Evolutionary conservation across 2,329 filamentous ascomycete species (phyloP).

Genomic region (Botrytis medusae): DNA sequence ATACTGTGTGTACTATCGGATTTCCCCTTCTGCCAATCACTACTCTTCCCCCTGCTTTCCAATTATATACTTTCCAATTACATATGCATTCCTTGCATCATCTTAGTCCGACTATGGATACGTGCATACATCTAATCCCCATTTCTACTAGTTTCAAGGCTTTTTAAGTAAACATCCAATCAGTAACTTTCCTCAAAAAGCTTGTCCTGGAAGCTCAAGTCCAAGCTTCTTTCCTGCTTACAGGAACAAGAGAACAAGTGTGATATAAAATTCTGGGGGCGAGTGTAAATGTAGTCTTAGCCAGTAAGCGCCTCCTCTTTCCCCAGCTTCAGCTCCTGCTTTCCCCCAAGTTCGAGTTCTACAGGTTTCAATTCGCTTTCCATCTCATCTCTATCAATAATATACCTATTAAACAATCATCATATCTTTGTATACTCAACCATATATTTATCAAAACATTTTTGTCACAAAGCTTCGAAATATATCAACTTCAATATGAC

Average conservation of each 20-base stretch:
- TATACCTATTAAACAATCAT: background rate
- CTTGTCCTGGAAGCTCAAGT: constrained; percentile 8
- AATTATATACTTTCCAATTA: background rate
- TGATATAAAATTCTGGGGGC: background rate
- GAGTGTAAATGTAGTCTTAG: constrained; percentile 11
- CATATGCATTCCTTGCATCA: constrained; percentile 17
- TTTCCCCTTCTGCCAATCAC: background rate
- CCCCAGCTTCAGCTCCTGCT: constrained; percentile 8
- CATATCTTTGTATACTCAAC: background rate
- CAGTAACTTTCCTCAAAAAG: constrained; percentile 3
- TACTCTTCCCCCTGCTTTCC: background rate
- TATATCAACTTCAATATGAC: constrained; percentile 24
- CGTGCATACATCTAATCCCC: constrained; percentile 1
- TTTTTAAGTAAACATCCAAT: background rate
- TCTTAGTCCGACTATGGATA: constrained; percentile 13
- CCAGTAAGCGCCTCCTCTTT: constrained; percentile 14
- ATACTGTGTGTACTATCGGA: background rate
- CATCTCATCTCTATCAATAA: constrained; percentile 1
- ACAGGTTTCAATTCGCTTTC: background rate
- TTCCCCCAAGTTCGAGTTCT: background rate
- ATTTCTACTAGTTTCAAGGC: background rate
- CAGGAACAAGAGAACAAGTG: constrained; percentile 15
- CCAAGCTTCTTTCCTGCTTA: constrained; percentile 12
- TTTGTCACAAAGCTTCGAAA: background rate
- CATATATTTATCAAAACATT: background rate